Percentiles rank a stretch among this genome's conserved stretches.
These are phyloP conservation scores for Mrakia frigida DNA, from an alignment of 768 basidiomycete genomes.

Conservation along the genomic window DNA sequence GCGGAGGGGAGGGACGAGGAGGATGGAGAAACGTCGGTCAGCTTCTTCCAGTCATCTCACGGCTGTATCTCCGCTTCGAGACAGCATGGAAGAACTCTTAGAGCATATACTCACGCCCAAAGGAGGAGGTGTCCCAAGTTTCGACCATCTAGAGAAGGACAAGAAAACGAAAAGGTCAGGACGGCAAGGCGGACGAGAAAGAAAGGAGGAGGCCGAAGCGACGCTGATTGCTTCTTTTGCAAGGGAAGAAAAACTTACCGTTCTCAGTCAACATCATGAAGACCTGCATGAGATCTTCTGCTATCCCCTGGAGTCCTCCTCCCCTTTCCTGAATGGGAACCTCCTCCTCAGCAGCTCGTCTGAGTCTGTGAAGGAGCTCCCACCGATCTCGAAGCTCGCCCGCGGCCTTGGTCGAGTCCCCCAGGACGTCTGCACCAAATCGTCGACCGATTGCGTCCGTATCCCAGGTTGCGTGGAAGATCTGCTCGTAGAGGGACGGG, in stretches of 20 bases:
- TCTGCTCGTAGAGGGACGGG: slow-evolving; percentile 13
- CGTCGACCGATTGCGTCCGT: neutral
- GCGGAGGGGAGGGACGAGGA: neutral
- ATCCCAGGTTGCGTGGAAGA: slow-evolving; percentile 6
- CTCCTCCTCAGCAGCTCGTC: neutral
- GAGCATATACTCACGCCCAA: slow-evolving; percentile 23
- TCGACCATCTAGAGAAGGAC: slow-evolving; percentile 18
- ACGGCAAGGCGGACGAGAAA: neutral
- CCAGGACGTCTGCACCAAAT: neutral
- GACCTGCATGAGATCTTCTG: slow-evolving; percentile 6
- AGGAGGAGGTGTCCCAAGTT: slow-evolving; percentile 26
- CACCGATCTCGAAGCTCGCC: slow-evolving; percentile 19
- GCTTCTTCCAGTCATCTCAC: neutral
- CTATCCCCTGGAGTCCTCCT: neutral
- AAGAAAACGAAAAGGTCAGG: neutral
- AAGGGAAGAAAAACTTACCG: slow-evolving; percentile 6
- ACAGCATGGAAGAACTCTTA: neutral
- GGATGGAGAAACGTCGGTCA: neutral
- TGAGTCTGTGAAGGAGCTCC: neutral
- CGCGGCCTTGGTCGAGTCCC: slow-evolving; percentile 1
- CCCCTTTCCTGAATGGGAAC: neutral
- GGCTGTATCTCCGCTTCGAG: neutral
- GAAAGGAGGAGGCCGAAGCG: neutral
- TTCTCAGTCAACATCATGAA: slow-evolving; percentile 29
- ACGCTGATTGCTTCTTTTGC: too few species aligned